Evolutionary conservation across 371 early-diverging fungal genomes (phyloP), one percentile per base, ranked within the genome.

Genomic region (Massospora cicadina): DNA sequence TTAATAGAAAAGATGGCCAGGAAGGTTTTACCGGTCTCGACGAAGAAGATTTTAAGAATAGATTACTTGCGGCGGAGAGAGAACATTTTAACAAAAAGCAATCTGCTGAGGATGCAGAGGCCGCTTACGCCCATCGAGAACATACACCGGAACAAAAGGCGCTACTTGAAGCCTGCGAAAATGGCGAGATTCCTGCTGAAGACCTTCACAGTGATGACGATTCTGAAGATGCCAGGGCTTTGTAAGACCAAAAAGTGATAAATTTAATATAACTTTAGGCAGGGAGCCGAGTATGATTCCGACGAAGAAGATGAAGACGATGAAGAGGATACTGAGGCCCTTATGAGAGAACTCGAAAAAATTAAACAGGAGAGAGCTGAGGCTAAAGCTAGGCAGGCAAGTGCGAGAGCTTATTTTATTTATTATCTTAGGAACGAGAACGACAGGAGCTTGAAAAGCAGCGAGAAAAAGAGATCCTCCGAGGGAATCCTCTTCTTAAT

Each of bases 341-440:
- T 97, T 53, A 64, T 96, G 72, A 82, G 87, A 10, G 95, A 95
- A 68, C 75, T 97, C 53, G 94, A 92, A 70, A 93, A 93, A 75
- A 97, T 97, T 65, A 90, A 92, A 68, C 80, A 83, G 58, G 98
- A 97, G 71, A 79, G 95, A 1, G 91, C 90, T 0, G 90, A 91
- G 66, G 95, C 93, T 68, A 87, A 88, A 71, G 93, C 86, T 63
- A 81, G 91, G n/a, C 78, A 75, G 62, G 89, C 83, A 62, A 62
- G 72, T 54, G 54, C 66, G 23, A 2, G 1, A 64, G 21, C n/a
- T 12, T 2, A 43, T 31, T 58, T 26, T 57, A 56, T n/a, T 17
- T 1, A 17, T 30, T 13, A 33, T 21, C 65, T 26, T 76, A 87
- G 71, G 80, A 78, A 55, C 71, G 72, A 5, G 89, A 90, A 68